Evolutionary conservation across 169 alveolate genomes (phyloP).

Genomic region (Eimeria praecox): DNA sequence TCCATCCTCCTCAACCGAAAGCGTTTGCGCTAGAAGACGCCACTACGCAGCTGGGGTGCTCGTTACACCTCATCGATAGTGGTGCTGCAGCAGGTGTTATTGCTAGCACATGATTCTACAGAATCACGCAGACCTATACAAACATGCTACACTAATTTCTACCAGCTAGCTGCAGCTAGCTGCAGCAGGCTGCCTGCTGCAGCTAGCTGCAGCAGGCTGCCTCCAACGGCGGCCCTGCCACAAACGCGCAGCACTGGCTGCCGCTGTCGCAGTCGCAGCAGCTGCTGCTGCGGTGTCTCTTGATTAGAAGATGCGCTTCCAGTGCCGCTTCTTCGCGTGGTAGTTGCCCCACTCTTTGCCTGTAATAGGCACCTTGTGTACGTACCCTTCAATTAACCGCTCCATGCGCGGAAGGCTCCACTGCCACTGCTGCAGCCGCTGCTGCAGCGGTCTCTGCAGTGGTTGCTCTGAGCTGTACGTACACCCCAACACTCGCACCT

Average conservation of each 20-base stretch:
- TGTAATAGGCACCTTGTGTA: slow-evolving; percentile 78
- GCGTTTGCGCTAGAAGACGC: too few species aligned
- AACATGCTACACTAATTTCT: not conserved
- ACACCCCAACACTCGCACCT: slow-evolving; percentile 20
- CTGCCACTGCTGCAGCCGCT: slow-evolving; percentile 79
- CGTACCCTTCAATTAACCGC: slow-evolving; percentile 78
- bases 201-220: not conserved
- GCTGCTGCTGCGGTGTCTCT: not conserved
- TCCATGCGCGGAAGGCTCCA: slow-evolving; percentile 76
- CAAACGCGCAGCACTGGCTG: slow-evolving; percentile 7
- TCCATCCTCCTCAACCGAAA: not conserved
- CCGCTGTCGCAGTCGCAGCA: not conserved
- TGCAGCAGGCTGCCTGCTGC: not conserved
- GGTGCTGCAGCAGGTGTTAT: not conserved
- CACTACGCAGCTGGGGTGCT: not conserved
- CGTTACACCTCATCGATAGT: not conserved
- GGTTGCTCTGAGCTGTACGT: slow-evolving; percentile 48
- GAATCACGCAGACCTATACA: not conserved
- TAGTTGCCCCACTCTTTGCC: slow-evolving; percentile 82
- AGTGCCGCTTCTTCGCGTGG: slow-evolving; percentile 68
- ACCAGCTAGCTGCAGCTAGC: not conserved
- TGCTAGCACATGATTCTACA: not conserved
- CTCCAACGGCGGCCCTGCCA: not conserved
- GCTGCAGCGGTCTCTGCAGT: slow-evolving; percentile 73
- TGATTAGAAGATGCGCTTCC: slow-evolving; percentile 72